phyloP scores from a whole-genome alignment of 257 asterid species.

The Cinchona pubescens region DNA sequence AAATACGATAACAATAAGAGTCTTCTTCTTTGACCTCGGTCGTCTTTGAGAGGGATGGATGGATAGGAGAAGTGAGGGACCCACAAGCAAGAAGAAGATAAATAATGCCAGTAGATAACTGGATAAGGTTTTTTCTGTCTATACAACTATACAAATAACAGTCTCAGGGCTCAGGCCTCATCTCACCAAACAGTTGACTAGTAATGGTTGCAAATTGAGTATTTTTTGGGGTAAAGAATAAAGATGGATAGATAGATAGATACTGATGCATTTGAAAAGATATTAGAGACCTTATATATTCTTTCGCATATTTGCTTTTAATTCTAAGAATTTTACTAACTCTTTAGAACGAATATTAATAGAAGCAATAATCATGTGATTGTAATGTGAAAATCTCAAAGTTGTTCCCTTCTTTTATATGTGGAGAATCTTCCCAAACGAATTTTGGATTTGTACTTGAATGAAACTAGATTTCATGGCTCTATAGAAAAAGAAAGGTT shows the following conservation, averaged over 20 bases:
- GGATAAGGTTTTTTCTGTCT: constrained; percentile 25
- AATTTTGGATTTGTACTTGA: neutral
- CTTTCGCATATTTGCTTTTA: constrained; percentile 8
- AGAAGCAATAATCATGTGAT: constrained; percentile 7
- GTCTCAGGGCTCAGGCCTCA: neutral
- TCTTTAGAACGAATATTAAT: constrained; percentile 10
- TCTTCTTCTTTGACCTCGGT: constrained; percentile 17
- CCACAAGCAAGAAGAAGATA: neutral
- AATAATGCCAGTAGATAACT: constrained; percentile 22
- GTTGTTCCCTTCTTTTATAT: constrained; percentile 3
- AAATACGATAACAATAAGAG: too few species aligned
- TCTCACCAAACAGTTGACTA: constrained; percentile 15
- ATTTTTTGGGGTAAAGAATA: neutral
- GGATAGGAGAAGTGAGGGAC: neutral
- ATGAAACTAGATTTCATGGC: neutral
- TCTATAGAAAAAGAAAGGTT: neutral
- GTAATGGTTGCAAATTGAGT: neutral
- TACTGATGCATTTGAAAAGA: constrained; percentile 9
- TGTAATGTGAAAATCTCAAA: constrained; percentile 11
- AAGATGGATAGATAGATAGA: neutral
- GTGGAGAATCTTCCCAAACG: constrained; percentile 1
- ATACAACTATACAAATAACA: too few species aligned
- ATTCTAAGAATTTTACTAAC: neutral
- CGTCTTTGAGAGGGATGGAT: neutral
- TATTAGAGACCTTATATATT: neutral